Evolutionary conservation across 202 grass and related monocot genomes (phyloP).

Genomic region (Schoenoplectus triqueter): DNA sequence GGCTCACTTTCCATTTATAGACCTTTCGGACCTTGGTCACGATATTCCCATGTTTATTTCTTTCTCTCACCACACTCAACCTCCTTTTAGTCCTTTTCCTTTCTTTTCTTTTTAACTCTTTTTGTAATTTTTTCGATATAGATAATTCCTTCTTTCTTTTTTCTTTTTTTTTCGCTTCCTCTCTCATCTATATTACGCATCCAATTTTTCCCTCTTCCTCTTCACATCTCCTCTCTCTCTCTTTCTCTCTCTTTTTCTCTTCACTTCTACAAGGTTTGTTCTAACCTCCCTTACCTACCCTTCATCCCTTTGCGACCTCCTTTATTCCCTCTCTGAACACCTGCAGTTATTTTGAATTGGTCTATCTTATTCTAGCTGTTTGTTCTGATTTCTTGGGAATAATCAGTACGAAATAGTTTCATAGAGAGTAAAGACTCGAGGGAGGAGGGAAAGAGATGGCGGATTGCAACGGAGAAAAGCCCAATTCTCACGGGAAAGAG

Average conservation of each 20-base stretch:
- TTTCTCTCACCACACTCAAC: background rate
- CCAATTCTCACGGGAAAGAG: constrained; percentile 61
- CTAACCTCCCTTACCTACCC: constrained; percentile 45
- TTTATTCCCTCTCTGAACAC: background rate
- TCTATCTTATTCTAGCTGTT: background rate
- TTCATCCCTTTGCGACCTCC: constrained; percentile 8
- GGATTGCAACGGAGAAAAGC: constrained; percentile 51
- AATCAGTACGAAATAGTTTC: constrained; percentile 36
- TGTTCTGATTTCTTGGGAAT: constrained; percentile 1
- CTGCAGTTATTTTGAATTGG: constrained; percentile 1
- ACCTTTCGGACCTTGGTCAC: constrained; percentile 6
- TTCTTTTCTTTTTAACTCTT: background rate
- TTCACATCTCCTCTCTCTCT: constrained; percentile 25
- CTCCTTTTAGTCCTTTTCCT: background rate
- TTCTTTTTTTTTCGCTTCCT: constrained; percentile 1
- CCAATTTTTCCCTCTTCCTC: constrained; percentile 30
- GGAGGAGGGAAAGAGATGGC: constrained; percentile 56
- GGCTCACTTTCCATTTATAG: constrained; percentile 14
- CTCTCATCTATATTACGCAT: constrained; percentile 45
- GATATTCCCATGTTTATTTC: constrained; percentile 4
- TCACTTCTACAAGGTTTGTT: constrained; percentile 51
- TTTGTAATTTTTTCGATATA: background rate
- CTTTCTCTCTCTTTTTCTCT: background rate
- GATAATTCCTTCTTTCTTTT: background rate
- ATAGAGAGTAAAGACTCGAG: constrained; percentile 34